A percentile compares a stretch with the other conserved stretches of the same genome.
Evolutionary conservation across 164 flowering plant species (phyloP).

Genomic region (Chimonanthus salicifolius): DNA sequence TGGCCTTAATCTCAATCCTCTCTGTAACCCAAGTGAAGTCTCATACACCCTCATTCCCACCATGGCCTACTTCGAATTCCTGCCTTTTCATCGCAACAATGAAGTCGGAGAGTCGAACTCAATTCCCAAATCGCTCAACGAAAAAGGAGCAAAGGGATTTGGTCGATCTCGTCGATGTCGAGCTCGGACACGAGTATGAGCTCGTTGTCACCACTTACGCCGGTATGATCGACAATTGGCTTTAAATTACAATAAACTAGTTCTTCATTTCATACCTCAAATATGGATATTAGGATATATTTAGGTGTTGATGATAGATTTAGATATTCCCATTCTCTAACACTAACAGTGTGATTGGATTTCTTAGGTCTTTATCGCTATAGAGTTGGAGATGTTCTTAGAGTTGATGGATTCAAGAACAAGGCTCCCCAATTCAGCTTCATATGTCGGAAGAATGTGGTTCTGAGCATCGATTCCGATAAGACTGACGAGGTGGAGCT

Average conservation of each 20-base stretch:
- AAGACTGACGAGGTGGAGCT: slow-evolving; percentile 96
- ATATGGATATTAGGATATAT: too few species aligned
- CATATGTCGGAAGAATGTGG: slow-evolving; percentile 84
- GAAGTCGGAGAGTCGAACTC: slow-evolving; percentile 27
- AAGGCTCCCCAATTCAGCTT: slow-evolving; percentile 92
- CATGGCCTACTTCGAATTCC: slow-evolving; percentile 92
- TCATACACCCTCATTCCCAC: slow-evolving; percentile 87
- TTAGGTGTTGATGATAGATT: too few species aligned
- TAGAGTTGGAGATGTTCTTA: slow-evolving; percentile 82
- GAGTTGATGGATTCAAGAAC: slow-evolving; percentile 94
- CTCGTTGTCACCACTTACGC: slow-evolving; percentile 96
- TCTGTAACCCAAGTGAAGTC: slow-evolving; percentile 80
- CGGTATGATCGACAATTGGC: slow-evolving; percentile 32
- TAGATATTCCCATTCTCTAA: too few species aligned
- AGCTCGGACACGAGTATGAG: slow-evolving; percentile 89
- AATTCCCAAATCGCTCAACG: slow-evolving; percentile 52
- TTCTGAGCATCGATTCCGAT: slow-evolving; percentile 85
- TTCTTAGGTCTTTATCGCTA: slow-evolving; percentile 69
- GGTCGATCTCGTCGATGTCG: slow-evolving; percentile 84
- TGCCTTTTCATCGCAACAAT: slow-evolving; percentile 60
- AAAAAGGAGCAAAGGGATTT: slow-evolving; percentile 62
- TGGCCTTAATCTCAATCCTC: slow-evolving; percentile 81
- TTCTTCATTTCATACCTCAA: too few species aligned
- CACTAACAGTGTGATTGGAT: too few species aligned
- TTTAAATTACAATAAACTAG: background rate